A percentile compares a stretch with the other conserved stretches of the same genome.
These are phyloP conservation scores for Parathielavia hyrcaniae DNA, from an alignment of 495 filamentous ascomycete genomes.

Conservation along the genomic window DNA sequence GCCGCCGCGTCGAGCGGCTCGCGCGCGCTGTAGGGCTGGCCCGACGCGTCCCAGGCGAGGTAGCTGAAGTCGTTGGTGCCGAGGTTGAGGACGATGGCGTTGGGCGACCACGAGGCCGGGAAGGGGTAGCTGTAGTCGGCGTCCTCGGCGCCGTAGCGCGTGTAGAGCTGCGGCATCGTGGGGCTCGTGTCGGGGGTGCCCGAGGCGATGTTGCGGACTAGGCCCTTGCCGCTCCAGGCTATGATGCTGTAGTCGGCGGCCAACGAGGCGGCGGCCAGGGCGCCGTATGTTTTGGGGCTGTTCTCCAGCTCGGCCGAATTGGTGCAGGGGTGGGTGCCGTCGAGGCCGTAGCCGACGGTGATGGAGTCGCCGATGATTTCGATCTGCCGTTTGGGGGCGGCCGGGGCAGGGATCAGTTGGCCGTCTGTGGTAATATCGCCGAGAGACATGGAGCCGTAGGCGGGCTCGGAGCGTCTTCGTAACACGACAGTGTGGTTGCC, in stretches of 20 bases:
- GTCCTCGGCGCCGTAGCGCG: conserved; percentile 2
- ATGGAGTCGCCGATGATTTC: conserved; percentile 4
- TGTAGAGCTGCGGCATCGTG: background rate
- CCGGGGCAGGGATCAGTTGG: background rate
- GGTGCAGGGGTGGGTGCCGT: background rate
- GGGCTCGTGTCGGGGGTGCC: background rate
- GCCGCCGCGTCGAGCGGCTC: background rate
- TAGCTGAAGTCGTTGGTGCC: conserved; percentile 8
- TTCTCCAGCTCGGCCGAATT: background rate
- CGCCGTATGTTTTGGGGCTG: background rate
- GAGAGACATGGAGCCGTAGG: background rate
- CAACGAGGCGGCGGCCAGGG: background rate
- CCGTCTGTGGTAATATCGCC: background rate
- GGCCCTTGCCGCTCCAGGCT: conserved; percentile 4
- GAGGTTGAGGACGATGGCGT: background rate
- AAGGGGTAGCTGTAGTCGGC: background rate
- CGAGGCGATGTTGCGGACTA: background rate
- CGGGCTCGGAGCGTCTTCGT: background rate
- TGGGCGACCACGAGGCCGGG: background rate
- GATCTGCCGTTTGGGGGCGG: background rate
- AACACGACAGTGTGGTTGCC: background rate
- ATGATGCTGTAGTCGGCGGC: conserved; percentile 1
- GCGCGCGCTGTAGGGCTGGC: background rate
- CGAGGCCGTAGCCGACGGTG: conserved; percentile 2
- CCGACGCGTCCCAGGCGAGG: background rate